These are phyloP conservation scores for Pseudogymnoascus sp. DNA, from an alignment of 2,329 filamentous ascomycete species.

Conservation along the genomic window DNA sequence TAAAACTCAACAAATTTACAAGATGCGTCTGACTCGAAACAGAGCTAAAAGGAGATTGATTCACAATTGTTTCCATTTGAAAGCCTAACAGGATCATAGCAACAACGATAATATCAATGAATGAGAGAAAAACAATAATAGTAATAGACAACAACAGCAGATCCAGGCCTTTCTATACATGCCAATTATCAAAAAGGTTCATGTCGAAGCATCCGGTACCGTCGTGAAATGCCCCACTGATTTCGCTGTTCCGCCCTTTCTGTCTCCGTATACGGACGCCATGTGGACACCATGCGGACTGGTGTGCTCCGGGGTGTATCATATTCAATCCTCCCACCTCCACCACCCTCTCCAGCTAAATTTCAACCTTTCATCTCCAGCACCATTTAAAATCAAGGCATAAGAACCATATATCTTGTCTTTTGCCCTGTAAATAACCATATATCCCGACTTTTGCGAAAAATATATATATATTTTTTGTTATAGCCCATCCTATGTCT, in stretches of 20 bases:
- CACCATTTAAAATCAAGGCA: neutral
- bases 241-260: neutral
- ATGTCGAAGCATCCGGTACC: neutral
- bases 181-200: neutral
- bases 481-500: neutral
- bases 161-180: neutral
- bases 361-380: neutral
- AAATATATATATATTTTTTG: neutral
- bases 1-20: neutral
- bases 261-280: neutral
- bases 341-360: neutral
- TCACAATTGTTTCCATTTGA: neutral
- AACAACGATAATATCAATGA: neutral
- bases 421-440: neutral
- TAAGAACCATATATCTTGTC: neutral
- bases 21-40: neutral
- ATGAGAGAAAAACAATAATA: neutral
- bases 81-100: neutral
- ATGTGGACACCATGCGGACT: neutral
- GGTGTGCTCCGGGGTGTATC: neutral
- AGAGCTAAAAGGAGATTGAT: neutral
- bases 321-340: neutral
- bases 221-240: neutral
- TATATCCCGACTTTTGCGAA: neutral
- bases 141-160: neutral